Percentiles rank a stretch among this genome's conserved stretches.
These are phyloP conservation scores for Sicyos edulis DNA, from an alignment of 306 rosid species.

Conservation along the genomic window DNA sequence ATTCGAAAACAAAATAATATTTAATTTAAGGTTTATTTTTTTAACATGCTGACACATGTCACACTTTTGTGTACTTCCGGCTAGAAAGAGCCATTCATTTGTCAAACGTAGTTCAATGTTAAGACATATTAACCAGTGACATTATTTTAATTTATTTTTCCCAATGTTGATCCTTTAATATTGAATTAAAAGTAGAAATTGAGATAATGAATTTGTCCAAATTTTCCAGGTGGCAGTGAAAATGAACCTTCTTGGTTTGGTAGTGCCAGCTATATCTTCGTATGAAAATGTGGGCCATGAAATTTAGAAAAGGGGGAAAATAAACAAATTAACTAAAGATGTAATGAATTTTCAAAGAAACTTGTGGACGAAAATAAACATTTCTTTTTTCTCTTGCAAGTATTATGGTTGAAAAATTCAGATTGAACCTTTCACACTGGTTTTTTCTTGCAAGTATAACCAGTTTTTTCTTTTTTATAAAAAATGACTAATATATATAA, in stretches of 20 bases:
- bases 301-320: background rate
- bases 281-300: background rate
- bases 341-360: background rate
- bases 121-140: background rate
- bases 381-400: background rate
- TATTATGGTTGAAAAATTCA: background rate
- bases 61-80: background rate
- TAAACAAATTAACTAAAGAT: background rate
- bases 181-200: background rate
- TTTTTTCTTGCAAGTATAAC: too few relatives aligned
- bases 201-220: background rate
- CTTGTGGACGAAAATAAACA: background rate
- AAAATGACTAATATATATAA: too few relatives aligned
- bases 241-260: background rate
- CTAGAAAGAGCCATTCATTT: background rate
- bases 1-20: too few relatives aligned
- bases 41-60: background rate
- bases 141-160: background rate
- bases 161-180: background rate
- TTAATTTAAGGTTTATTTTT: background rate
- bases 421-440: background rate
- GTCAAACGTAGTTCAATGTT: background rate
- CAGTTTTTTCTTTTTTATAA: too few relatives aligned
- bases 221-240: background rate
- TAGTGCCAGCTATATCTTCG: background rate